Evolutionary conservation across 495 filamentous ascomycete genomes (phyloP), one percentile per base, ranked within the genome.

Genomic region (Penicillium chermesinum): DNA sequence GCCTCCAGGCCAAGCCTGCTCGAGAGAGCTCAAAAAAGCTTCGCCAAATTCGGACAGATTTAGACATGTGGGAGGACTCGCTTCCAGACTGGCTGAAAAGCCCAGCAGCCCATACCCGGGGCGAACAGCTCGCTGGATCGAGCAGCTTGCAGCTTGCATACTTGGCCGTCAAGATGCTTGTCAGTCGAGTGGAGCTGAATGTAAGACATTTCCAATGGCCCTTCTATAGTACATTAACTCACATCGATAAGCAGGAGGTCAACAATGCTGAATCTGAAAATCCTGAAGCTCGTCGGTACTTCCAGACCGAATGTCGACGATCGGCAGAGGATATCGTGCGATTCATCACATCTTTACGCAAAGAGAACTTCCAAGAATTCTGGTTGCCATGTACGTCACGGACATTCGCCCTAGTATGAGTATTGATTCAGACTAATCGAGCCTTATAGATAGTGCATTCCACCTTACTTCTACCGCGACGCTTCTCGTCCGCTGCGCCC

Each of bases 301-400:
- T 75, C 38, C 69, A 78, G 39, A 73, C 71, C 5, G 71, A 77
- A 44, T 72, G 72, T 34, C 69, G 76, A 15, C 61, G 61, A 41
- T 69, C 74, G 5, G 72, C 76, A 10, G 69, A 76, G 41, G 74
- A 76, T n/a, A 75, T 79, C 17, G 66, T 79, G 14, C 68, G 70
- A n/a, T 73, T 77, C 55, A 75, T 75, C 14, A 64, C 69, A 12
- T 75, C 70, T 16, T 49, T 77, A 13, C 59, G 65, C 15, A 69
- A 61, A 34, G 66, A 67, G 13, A 68, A 75, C 32, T 74, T 72
- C 50, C 61, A 66, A 13, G 73, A 74, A 46, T 77, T 77, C 46
- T 77, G 73, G 73, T 52, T 77, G 22, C 69, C 73, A 13, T 74
- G 68, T 74, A 63, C 3, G 66, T 61, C 16, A 25, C 18, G 0